A percentile compares a stretch with the other conserved stretches of the same genome.
Conservation (phyloP, 1,284 basidiomycete species). For the Amylostereum areolatum region DNA sequence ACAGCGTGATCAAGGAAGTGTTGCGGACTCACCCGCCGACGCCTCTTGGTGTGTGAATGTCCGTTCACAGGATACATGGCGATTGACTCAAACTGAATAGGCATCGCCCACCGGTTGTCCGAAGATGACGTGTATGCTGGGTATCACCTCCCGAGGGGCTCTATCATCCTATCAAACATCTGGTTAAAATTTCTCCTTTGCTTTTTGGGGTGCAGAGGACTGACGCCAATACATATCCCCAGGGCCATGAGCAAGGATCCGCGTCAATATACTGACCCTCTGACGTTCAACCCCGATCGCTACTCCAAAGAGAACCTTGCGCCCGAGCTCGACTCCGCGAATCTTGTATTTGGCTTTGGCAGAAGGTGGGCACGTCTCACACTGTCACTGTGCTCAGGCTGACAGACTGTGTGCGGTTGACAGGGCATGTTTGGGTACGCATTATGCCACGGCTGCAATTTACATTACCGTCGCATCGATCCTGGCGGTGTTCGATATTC, state of each 20-base stretch:
- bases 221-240: too few species aligned
- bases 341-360: conserved; percentile 11
- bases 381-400: neutral
- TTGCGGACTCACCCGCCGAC: too few species aligned
- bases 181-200: neutral
- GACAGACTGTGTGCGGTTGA: neutral
- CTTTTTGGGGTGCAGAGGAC: neutral
- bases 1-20: too few species aligned
- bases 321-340: conserved; percentile 7
- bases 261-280: conserved; percentile 10
- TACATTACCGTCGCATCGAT: conserved; percentile 12
- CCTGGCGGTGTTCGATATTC: conserved; percentile 10
- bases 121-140: conserved; percentile 14
- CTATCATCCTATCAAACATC: conserved; percentile 12
- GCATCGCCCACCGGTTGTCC: conserved; percentile 11
- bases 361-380: conserved; percentile 1
- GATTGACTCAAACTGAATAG: conserved; percentile 5
- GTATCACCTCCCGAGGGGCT: conserved; percentile 13
- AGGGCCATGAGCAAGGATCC: conserved; percentile 11
- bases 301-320: conserved; percentile 6
- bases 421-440: conserved; percentile 9
- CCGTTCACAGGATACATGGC: neutral
- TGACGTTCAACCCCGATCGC: conserved; percentile 15
- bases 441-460: conserved; percentile 10
- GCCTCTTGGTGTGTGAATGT: too few species aligned